phyloP scores from a whole-genome alignment of 441 rosid species.

The Populus hybrid region DNA sequence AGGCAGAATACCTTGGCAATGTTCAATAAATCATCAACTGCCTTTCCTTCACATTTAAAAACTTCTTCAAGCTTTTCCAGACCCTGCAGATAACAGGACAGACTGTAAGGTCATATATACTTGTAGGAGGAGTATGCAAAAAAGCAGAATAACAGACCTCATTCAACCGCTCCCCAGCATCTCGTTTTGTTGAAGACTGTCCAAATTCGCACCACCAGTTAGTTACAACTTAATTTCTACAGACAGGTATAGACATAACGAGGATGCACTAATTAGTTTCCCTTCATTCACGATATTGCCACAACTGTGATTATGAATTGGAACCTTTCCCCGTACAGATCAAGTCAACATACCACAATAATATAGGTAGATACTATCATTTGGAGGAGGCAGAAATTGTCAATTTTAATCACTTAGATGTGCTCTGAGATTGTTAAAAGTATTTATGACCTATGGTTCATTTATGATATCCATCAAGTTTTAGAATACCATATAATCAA shows the following conservation, averaged over 20 bases:
- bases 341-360: not conserved
- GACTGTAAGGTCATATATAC: not conserved
- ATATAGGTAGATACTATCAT: not conserved
- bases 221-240: constrained; percentile 12
- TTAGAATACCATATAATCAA: not conserved
- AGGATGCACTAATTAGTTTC: not conserved
- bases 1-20: constrained; percentile 66
- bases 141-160: constrained; percentile 40
- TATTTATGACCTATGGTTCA: constrained; percentile 1
- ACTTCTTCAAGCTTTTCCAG: constrained; percentile 66
- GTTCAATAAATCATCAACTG: constrained; percentile 72
- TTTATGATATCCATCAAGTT: not conserved
- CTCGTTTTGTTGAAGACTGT: constrained; percentile 76
- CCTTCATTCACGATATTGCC: not conserved
- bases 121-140: not conserved
- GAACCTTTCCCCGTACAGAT: not conserved
- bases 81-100: constrained; percentile 42
- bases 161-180: constrained; percentile 71
- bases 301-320: not conserved
- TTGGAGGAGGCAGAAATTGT: not conserved
- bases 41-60: constrained; percentile 64
- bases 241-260: not conserved
- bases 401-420: not conserved
- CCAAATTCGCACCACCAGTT: constrained; percentile 20
- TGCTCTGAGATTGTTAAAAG: not conserved